Evolutionary conservation across 768 basidiomycete genomes (phyloP).

Genomic region (Tylopilus vinaceipallidus): DNA sequence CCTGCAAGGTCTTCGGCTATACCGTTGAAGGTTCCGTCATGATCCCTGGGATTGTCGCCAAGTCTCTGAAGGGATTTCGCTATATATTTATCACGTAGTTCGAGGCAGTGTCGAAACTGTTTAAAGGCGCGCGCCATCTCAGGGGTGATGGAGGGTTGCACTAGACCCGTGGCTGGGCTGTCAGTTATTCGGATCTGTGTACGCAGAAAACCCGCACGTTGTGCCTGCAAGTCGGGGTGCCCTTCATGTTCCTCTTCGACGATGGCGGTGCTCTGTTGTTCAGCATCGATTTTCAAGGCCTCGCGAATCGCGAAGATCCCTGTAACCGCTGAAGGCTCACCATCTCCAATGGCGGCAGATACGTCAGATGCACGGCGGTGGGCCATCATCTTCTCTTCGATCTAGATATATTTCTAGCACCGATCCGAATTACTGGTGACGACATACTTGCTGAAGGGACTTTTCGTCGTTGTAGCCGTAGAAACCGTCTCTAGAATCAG

Average conservation of each 20-base stretch:
- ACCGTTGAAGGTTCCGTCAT: constrained; percentile 76
- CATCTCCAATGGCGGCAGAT: constrained; percentile 22
- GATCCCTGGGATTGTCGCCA: constrained; percentile 92
- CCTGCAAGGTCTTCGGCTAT: constrained; percentile 61
- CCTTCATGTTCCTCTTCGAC: constrained; percentile 39
- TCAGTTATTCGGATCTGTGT: constrained; percentile 9
- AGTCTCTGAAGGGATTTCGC: constrained; percentile 81
- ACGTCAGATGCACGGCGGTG: constrained; percentile 63
- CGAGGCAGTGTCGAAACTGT: constrained; percentile 80
- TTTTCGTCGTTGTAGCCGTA: constrained; percentile 83
- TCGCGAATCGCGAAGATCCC: constrained; percentile 39
- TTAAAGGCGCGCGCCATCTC: constrained; percentile 61
- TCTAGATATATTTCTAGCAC: constrained; percentile 39
- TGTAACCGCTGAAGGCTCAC: constrained; percentile 30
- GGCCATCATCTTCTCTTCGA: constrained; percentile 71
- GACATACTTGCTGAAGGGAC: constrained; percentile 65
- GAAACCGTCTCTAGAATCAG: constrained; percentile 66
- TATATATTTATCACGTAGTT: constrained; percentile 96
- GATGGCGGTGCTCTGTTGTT: constrained; percentile 20
- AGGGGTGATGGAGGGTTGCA: constrained; percentile 27
- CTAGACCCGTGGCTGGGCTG: constrained; percentile 12
- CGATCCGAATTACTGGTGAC: constrained; percentile 1
- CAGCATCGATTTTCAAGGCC: constrained; percentile 21
- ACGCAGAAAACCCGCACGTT: constrained; percentile 25
- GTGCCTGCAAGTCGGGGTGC: constrained; percentile 29